phyloP scores from a whole-genome alignment of 345 rosid genomes.

The Barbarea vulgaris region DNA sequence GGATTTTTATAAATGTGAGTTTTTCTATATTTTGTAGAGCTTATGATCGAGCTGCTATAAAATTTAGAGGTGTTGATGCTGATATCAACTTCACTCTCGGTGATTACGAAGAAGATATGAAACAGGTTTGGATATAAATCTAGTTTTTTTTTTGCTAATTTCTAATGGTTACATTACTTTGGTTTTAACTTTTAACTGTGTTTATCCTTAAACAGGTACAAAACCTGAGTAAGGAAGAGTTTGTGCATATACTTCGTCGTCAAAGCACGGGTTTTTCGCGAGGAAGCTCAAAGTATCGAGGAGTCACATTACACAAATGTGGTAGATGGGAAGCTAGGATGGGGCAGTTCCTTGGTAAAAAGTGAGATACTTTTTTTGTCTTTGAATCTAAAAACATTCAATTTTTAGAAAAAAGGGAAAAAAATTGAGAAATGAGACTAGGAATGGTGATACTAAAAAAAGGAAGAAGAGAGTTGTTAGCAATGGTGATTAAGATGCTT shows the following conservation, averaged over 20 bases:
- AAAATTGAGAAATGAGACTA: conserved; percentile 7
- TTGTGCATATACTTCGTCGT: conserved; percentile 91
- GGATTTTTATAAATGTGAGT: background rate
- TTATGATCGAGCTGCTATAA: conserved; percentile 95
- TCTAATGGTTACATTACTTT: background rate
- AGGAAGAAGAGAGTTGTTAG: conserved; percentile 45
- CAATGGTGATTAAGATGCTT: conserved; percentile 69
- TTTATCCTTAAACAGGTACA: conserved; percentile 53
- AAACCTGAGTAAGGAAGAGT: conserved; percentile 78
- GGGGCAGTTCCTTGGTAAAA: conserved; percentile 98
- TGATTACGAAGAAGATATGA: conserved; percentile 89
- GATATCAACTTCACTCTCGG: conserved; percentile 82
- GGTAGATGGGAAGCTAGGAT: conserved; percentile 99
- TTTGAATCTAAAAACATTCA: background rate
- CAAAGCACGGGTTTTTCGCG: conserved; percentile 94
- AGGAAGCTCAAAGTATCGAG: conserved; percentile 91
- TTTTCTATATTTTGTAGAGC: conserved; percentile 53
- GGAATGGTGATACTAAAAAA: conserved; percentile 24
- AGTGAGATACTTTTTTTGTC: conserved; percentile 53
- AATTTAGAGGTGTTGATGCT: conserved; percentile 91
- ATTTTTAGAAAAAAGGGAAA: background rate
- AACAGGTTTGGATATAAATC: conserved; percentile 53
- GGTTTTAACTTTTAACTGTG: background rate
- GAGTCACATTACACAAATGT: conserved; percentile 90
- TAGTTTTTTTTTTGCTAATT: background rate